phyloP scores from a whole-genome alignment of 2,329 filamentous ascomycete species.

The Aspergillus transmontanensis region DNA sequence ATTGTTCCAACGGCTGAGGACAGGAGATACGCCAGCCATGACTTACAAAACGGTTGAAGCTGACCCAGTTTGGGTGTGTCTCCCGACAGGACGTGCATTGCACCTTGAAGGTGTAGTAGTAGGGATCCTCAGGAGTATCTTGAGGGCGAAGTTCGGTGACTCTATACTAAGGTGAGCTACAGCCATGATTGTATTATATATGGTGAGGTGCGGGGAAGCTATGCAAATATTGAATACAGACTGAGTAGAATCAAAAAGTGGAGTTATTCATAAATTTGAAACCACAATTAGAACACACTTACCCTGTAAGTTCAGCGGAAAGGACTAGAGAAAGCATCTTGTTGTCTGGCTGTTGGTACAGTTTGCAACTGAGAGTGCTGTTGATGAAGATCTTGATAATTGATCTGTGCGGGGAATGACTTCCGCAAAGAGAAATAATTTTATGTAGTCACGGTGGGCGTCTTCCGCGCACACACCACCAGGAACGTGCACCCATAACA shows the following conservation, averaged over 20 bases:
- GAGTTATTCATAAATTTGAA: neutral
- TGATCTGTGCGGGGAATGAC: constrained; percentile 9
- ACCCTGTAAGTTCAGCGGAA: constrained; percentile 42
- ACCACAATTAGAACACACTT: constrained; percentile 13
- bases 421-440: neutral
- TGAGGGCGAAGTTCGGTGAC: constrained; percentile 86
- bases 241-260: neutral
- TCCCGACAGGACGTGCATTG: constrained; percentile 98
- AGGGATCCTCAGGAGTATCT: constrained; percentile 79
- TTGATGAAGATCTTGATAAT: constrained; percentile 6
- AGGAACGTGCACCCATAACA: neutral
- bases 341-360: constrained; percentile 1
- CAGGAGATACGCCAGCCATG: neutral
- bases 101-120: constrained; percentile 97
- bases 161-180: constrained; percentile 49
- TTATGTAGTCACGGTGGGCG: neutral
- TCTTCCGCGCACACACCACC: neutral
- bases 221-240: neutral
- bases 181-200: neutral
- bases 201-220: constrained; percentile 21
- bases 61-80: constrained; percentile 81
- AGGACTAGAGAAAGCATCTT: constrained; percentile 45
- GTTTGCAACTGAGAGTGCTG: neutral
- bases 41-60: constrained; percentile 83
- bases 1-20: neutral